Base-by-base conservation (phyloP, 2,329 filamentous ascomycete species). In the Knufia petricola region DNA sequence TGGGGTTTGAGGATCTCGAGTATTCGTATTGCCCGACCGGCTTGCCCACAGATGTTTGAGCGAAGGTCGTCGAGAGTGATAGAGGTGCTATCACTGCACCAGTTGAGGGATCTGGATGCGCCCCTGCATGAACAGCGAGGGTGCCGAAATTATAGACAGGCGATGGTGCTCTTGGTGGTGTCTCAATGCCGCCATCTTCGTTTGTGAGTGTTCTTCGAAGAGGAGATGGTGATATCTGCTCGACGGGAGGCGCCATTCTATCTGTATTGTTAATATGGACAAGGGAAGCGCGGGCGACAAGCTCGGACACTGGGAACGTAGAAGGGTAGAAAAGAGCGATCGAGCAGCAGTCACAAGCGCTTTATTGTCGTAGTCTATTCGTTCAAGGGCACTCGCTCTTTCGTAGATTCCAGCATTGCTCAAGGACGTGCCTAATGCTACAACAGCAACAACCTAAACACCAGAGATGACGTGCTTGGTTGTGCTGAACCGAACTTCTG, bases 31-130 rank as follows among this genome's bases (percentile, higher is more conserved):
- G 72, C 62, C 92, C 92, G 24, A 96, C 74, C 1, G 92, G 92
- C 67, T 85, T 80, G 55, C 90, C 92, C 19, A 95, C 88, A 10
- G 81, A 78, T 12, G 81, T 82, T 72, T 98, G 92, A n/a, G 86
- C 87, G 64, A 90, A 98, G 4, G 92, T 98, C 13, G 92, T 96
- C 20, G 89, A 95, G 20, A 98, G 80, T 8, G 90, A 95, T 66
- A 98, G 95, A 75, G 92, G 72, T 69, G 92, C 87, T 65, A 98
- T 98, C 60, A 98, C 92, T 58, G 92, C 92, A 55, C 92, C 92
- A 20, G 90, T 98, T 34, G 79, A 73, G 41, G 90, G 85, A 70
- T 98, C 92, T 66, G 94, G 86, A 60, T 87, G 87, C 37, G 87
- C 79, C 53, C 92, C 92, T 55, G 90, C 89, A 69, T 98, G 92